phyloP scores from a whole-genome alignment of 2,329 filamentous ascomycete species.

The Sporothrix pseudoabietina region DNA sequence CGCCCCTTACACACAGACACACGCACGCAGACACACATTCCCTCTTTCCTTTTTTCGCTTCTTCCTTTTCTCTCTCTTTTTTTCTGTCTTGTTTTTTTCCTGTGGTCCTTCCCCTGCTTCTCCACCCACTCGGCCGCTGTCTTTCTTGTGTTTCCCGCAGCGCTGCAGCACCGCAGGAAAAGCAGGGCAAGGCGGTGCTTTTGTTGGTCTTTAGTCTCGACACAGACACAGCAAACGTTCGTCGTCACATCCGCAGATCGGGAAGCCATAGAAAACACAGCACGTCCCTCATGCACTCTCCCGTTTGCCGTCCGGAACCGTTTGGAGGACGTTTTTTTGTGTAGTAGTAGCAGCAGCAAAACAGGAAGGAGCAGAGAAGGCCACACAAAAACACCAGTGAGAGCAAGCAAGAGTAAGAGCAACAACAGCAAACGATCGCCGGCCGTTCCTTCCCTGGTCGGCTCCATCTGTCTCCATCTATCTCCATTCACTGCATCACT shows the following conservation, averaged over 20 bases:
- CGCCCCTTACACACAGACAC: neutral
- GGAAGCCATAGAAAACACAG: slow-evolving; percentile 19
- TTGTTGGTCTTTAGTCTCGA: slow-evolving; percentile 17
- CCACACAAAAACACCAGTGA: neutral
- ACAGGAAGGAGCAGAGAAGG: neutral
- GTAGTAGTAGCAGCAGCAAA: slow-evolving; percentile 8
- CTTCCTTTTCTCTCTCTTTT: neutral
- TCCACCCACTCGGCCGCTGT: slow-evolving; percentile 6
- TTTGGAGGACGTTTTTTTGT: slow-evolving; percentile 13
- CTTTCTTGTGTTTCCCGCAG: slow-evolving; percentile 1
- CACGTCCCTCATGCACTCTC: slow-evolving; percentile 27
- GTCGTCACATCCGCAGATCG: slow-evolving; percentile 29
- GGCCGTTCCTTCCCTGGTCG: slow-evolving; percentile 9
- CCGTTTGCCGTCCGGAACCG: slow-evolving; percentile 18
- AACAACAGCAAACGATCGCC: slow-evolving; percentile 2
- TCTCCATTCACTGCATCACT: slow-evolving; percentile 16
- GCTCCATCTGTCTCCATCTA: slow-evolving; percentile 1
- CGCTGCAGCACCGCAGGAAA: neutral
- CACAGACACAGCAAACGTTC: slow-evolving; percentile 8
- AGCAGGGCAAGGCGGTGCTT: neutral
- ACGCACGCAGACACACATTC: neutral
- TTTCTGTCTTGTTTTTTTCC: neutral
- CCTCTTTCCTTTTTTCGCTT: neutral
- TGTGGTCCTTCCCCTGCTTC: slow-evolving; percentile 2
- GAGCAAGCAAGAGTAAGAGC: neutral